Percentiles rank a stretch among this genome's conserved stretches.
Conservation (phyloP, 768 basidiomycete genomes). For the Steccherinum ochraceum region DNA sequence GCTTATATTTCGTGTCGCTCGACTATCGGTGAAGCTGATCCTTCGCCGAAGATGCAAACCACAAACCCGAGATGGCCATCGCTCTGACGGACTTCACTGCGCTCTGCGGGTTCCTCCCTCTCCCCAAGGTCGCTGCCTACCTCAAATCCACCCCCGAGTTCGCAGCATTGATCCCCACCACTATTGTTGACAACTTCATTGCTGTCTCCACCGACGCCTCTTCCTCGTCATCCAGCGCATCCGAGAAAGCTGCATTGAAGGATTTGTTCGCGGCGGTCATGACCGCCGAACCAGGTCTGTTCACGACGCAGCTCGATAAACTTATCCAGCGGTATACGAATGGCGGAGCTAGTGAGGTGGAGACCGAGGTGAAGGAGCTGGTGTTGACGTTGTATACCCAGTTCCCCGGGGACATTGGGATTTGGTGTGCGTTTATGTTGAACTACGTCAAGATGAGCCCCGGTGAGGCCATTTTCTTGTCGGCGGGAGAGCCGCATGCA, state of each 20-base stretch:
- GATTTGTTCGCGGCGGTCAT: slow-evolving; percentile 80
- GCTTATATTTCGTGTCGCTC: slow-evolving; percentile 11
- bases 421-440: slow-evolving; percentile 84
- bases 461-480: slow-evolving; percentile 91
- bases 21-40: slow-evolving; percentile 8
- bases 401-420: slow-evolving; percentile 90
- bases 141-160: slow-evolving; percentile 74
- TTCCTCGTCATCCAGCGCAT: slow-evolving; percentile 33
- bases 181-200: slow-evolving; percentile 48
- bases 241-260: slow-evolving; percentile 59
- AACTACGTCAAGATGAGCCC: slow-evolving; percentile 77
- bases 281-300: slow-evolving; percentile 54
- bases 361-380: slow-evolving; percentile 50
- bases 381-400: slow-evolving; percentile 60
- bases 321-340: slow-evolving; percentile 61
- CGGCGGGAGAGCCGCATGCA: slow-evolving; percentile 95
- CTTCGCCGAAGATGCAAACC: slow-evolving; percentile 71
- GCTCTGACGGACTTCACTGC: slow-evolving; percentile 88
- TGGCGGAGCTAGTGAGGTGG: slow-evolving; percentile 31
- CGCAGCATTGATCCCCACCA: slow-evolving; percentile 55
- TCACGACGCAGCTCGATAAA: slow-evolving; percentile 47
- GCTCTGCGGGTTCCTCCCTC: slow-evolving; percentile 89
- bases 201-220: slow-evolving; percentile 33
- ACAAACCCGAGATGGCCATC: slow-evolving; percentile 99
- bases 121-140: slow-evolving; percentile 59